A percentile compares a stretch with the other conserved stretches of the same genome.
Conservation (phyloP, 2,329 filamentous ascomycete species). For the Penicillium sp. region DNA sequence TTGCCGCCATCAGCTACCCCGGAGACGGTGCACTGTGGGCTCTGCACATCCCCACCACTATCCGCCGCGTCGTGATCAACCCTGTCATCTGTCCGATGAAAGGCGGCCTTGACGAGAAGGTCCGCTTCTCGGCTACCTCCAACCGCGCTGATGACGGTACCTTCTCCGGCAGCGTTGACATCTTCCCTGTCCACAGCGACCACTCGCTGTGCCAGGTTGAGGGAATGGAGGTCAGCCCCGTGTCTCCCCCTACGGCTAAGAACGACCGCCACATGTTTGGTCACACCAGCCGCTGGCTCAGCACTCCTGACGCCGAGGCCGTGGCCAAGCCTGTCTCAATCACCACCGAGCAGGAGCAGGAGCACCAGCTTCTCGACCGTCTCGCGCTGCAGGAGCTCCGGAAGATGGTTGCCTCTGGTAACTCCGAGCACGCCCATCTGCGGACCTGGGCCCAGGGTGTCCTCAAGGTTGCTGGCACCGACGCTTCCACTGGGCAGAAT, state of each 20-base stretch:
- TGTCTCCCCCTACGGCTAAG: not conserved
- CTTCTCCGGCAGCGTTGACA: not conserved
- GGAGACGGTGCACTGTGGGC: not conserved
- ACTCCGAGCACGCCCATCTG: not conserved
- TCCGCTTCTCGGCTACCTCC: not conserved
- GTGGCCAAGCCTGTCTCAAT: not conserved
- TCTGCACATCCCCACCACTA: not conserved
- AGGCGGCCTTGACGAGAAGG: not conserved
- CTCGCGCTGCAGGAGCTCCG: not conserved
- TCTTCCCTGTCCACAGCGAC: not conserved
- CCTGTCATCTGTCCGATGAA: not conserved
- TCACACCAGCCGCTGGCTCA: not conserved
- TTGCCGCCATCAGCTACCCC: not conserved
- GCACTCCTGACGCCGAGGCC: not conserved
- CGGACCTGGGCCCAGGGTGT: not conserved
- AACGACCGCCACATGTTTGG: not conserved
- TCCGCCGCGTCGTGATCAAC: not conserved
- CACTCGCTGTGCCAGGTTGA: not conserved
- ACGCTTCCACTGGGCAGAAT: not conserved
- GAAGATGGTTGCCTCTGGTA: not conserved
- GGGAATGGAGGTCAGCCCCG: not conserved
- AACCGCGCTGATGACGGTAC: not conserved
- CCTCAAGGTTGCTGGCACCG: not conserved
- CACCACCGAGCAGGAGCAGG: not conserved
- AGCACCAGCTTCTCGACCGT: not conserved